A percentile compares a stretch with the other conserved stretches of the same genome.
These are phyloP conservation scores for Mucor mucedo DNA, from an alignment of 371 early-diverging fungal species.

Conservation along the genomic window DNA sequence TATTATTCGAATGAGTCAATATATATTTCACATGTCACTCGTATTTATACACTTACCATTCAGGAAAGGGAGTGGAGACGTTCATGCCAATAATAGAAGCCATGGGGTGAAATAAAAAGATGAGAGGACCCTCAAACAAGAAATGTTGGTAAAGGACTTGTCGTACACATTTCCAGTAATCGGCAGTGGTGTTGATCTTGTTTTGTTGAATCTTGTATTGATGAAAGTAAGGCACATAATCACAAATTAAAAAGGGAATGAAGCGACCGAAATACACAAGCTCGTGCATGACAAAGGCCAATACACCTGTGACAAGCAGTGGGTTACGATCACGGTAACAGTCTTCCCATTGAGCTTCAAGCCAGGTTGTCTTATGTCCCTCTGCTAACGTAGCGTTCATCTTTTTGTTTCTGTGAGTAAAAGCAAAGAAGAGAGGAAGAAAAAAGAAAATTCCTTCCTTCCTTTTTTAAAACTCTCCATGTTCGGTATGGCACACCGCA, in stretches of 20 bases:
- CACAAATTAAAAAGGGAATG: slow-evolving; percentile 74
- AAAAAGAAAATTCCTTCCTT: neutral
- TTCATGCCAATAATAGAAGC: slow-evolving; percentile 85
- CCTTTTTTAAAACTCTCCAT: neutral
- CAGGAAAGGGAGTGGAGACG: slow-evolving; percentile 84
- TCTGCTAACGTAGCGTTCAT: slow-evolving; percentile 16
- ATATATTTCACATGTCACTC: neutral
- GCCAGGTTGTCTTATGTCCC: slow-evolving; percentile 13
- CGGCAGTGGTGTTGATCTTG: slow-evolving; percentile 68
- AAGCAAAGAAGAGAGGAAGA: slow-evolving; percentile 1
- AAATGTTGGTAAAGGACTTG: slow-evolving; percentile 78
- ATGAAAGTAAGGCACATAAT: slow-evolving; percentile 71
- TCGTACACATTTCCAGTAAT: slow-evolving; percentile 76
- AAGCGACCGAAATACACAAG: slow-evolving; percentile 81
- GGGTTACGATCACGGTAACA: slow-evolving; percentile 75
- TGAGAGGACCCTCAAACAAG: slow-evolving; percentile 82
- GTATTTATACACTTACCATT: slow-evolving; percentile 56
- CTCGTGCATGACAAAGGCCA: slow-evolving; percentile 78
- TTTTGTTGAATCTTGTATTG: slow-evolving; percentile 88
- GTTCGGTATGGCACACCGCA: slow-evolving; percentile 22
- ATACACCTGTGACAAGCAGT: slow-evolving; percentile 65
- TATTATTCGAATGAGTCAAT: neutral
- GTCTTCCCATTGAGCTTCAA: slow-evolving; percentile 56
- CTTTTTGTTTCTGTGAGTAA: neutral
- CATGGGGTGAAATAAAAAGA: slow-evolving; percentile 84